These are phyloP conservation scores for Datura wrightii DNA, from an alignment of 257 asterid genomes.

Conservation along the genomic window DNA sequence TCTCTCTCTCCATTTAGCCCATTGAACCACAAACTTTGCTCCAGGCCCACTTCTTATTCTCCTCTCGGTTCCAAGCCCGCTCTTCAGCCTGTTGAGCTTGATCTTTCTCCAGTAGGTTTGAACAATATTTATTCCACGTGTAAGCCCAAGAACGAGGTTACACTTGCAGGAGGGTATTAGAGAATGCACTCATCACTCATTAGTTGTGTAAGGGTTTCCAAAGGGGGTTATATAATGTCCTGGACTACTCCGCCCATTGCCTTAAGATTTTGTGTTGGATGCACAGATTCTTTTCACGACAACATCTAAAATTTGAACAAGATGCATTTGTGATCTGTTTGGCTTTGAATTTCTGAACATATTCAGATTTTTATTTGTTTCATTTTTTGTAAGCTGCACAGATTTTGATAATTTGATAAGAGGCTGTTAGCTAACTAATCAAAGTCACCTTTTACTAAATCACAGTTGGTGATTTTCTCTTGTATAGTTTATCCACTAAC, in stretches of 20 bases:
- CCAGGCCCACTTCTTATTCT: background rate
- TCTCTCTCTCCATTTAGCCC: background rate
- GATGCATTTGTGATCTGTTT: background rate
- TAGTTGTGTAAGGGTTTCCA: background rate
- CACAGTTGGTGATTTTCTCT: background rate
- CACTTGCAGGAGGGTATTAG: background rate
- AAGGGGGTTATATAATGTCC: background rate
- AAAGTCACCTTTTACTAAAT: background rate
- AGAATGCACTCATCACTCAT: background rate
- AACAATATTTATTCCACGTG: background rate
- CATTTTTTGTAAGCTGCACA: background rate
- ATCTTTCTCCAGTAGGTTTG: background rate
- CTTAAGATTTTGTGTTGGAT: background rate
- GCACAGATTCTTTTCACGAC: background rate
- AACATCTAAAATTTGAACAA: background rate
- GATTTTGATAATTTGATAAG: background rate
- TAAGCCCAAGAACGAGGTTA: background rate
- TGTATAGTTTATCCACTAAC: background rate
- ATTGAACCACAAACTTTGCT: background rate
- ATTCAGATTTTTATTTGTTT: background rate
- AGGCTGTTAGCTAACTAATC: background rate
- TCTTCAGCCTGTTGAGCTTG: background rate
- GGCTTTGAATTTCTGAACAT: background rate
- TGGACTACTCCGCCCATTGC: background rate
- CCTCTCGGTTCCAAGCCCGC: background rate